These are phyloP conservation scores for Conticribra guillardii DNA, from an alignment of 108 stramenopile species.

Conservation along the genomic window DNA sequence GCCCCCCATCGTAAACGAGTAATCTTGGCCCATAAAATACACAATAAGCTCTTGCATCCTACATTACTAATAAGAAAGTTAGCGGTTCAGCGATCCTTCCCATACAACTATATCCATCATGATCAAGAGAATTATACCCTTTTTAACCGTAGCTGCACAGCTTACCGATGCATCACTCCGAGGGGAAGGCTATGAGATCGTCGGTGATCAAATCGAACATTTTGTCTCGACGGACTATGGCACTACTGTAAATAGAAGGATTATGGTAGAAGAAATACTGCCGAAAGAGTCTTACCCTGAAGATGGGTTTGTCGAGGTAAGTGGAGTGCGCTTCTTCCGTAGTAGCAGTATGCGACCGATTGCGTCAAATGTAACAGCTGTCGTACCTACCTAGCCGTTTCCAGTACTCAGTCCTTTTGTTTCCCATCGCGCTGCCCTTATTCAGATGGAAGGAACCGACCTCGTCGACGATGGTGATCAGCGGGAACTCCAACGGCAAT, in stretches of 20 bases:
- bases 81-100: too few species aligned
- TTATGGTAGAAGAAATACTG: background rate
- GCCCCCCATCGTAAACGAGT: too few species aligned
- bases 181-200: slow-evolving; percentile 15
- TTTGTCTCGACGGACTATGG: background rate
- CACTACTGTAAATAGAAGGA: background rate
- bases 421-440: too few species aligned
- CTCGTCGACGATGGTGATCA: slow-evolving; percentile 7
- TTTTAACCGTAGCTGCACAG: background rate
- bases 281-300: background rate
- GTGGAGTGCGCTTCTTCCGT: background rate
- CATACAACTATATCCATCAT: too few species aligned
- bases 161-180: slow-evolving; percentile 2
- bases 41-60: too few species aligned
- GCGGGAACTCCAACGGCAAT: slow-evolving; percentile 9
- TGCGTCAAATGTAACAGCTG: too few species aligned
- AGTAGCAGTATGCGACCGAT: too few species aligned
- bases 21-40: too few species aligned
- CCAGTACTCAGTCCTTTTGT: too few species aligned
- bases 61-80: too few species aligned
- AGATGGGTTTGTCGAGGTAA: background rate
- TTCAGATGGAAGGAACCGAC: background rate
- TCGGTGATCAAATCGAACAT: slow-evolving; percentile 31
- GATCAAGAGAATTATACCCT: background rate
- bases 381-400: too few species aligned